Percentiles rank a stretch among this genome's conserved stretches.
These are phyloP conservation scores for Chloranthus sessilifolius DNA, from an alignment of 164 flowering plant species.

Conservation along the genomic window DNA sequence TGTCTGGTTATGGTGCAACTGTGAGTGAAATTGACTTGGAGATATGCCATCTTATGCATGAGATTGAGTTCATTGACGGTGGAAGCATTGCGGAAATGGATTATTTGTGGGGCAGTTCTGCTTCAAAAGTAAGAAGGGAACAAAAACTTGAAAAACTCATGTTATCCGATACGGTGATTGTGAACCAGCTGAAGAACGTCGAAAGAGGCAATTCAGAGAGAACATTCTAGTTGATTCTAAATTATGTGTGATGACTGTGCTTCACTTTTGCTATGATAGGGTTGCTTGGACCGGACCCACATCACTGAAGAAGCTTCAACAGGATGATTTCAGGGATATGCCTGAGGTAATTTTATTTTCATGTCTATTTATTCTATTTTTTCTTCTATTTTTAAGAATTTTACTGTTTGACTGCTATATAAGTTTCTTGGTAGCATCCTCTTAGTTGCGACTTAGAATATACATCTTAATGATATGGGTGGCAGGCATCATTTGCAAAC, in stretches of 20 bases:
- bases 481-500: conserved; percentile 32
- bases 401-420: neutral
- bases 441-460: conserved; percentile 8
- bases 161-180: conserved; percentile 22
- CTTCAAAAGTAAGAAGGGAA: conserved; percentile 42
- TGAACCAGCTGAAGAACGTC: conserved; percentile 39
- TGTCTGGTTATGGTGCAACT: conserved; percentile 81
- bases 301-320: conserved; percentile 17
- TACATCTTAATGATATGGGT: conserved; percentile 9
- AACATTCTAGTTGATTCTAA: conserved; percentile 65
- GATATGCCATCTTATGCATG: conserved; percentile 52
- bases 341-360: conserved; percentile 33
- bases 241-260: conserved; percentile 50
- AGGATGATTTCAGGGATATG: conserved; percentile 16
- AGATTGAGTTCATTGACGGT: conserved; percentile 36
- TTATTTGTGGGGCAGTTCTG: conserved; percentile 86
- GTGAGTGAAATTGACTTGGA: conserved; percentile 68
- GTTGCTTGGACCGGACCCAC: conserved; percentile 14
- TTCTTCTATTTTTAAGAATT: neutral
- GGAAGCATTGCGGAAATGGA: conserved; percentile 49
- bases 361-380: neutral
- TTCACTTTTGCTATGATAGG: conserved; percentile 62
- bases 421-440: neutral
- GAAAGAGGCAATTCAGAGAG: conserved; percentile 64
- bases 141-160: conserved; percentile 27